These are phyloP conservation scores for Aspergillus nomiae DNA, from an alignment of 2,329 filamentous ascomycete species.

Conservation along the genomic window DNA sequence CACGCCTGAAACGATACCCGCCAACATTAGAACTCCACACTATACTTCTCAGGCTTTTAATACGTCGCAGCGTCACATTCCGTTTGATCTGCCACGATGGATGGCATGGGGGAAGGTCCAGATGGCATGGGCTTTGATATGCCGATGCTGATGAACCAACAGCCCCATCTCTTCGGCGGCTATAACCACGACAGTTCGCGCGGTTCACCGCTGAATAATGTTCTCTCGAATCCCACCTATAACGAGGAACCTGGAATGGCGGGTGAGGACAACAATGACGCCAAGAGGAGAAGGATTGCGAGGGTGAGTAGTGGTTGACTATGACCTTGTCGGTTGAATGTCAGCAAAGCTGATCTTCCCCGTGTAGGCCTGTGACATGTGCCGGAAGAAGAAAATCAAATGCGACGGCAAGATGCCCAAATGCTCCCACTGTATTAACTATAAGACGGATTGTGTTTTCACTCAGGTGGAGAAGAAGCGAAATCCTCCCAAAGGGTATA, in stretches of 20 bases:
- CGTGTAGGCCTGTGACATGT: constrained; percentile 87
- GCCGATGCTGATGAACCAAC: constrained; percentile 61
- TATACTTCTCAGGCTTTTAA: constrained; percentile 13
- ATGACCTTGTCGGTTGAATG: neutral
- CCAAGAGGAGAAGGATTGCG: constrained; percentile 86
- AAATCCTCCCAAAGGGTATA: constrained; percentile 91
- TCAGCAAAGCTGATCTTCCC: constrained; percentile 10
- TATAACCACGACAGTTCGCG: constrained; percentile 65
- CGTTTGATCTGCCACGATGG: constrained; percentile 28
- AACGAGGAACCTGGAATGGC: constrained; percentile 48
- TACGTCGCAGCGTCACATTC: neutral
- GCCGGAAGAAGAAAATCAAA: constrained; percentile 90
- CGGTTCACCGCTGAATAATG: constrained; percentile 59
- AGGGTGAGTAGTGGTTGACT: constrained; percentile 59
- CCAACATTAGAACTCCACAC: constrained; percentile 20
- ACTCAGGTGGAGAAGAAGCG: constrained; percentile 99
- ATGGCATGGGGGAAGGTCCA: constrained; percentile 37
- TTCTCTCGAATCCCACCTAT: constrained; percentile 44
- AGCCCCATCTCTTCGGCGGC: constrained; percentile 68
- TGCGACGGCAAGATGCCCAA: constrained; percentile 95
- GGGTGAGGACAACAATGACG: constrained; percentile 67
- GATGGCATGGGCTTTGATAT: constrained; percentile 47
- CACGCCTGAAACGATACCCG: constrained; percentile 18
- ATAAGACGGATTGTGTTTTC: constrained; percentile 96
- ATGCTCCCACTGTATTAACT: constrained; percentile 95